phyloP scores from a whole-genome alignment of 1,284 basidiomycete species.

The Butyriboletus regius region DNA sequence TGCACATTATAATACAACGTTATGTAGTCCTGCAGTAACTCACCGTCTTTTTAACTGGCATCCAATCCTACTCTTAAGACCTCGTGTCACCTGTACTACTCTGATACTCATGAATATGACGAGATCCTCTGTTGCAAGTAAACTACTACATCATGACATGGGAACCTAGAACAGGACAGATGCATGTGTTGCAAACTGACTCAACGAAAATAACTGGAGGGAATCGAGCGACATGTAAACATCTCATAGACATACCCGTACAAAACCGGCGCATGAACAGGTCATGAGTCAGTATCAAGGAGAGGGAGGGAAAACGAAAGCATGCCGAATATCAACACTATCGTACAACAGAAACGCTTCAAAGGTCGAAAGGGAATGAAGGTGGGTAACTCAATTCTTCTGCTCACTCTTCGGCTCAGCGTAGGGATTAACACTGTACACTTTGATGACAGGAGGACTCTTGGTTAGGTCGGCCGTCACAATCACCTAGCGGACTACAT shows the following conservation, averaged over 20 bases:
- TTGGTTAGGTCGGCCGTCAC: constrained; percentile 88
- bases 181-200: constrained; percentile 11
- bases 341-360: constrained; percentile 24
- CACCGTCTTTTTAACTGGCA: not conserved
- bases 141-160: constrained; percentile 20
- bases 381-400: constrained; percentile 29
- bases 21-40: not conserved
- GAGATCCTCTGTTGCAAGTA: constrained; percentile 17
- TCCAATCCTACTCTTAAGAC: not conserved
- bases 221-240: constrained; percentile 22
- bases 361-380: not conserved
- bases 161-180: constrained; percentile 18
- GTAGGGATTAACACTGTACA: constrained; percentile 82
- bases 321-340: constrained; percentile 28
- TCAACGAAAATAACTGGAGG: constrained; percentile 14
- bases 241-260: constrained; percentile 30
- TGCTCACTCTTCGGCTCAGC: constrained; percentile 41
- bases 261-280: constrained; percentile 28
- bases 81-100: not conserved
- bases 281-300: constrained; percentile 30
- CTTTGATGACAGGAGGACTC: constrained; percentile 89
- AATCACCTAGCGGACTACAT: constrained; percentile 56
- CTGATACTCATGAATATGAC: not conserved
- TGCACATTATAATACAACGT: not conserved
- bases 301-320: constrained; percentile 28